Base-by-base conservation (phyloP, 768 basidiomycete species). In the Leccinum uliginosum region DNA sequence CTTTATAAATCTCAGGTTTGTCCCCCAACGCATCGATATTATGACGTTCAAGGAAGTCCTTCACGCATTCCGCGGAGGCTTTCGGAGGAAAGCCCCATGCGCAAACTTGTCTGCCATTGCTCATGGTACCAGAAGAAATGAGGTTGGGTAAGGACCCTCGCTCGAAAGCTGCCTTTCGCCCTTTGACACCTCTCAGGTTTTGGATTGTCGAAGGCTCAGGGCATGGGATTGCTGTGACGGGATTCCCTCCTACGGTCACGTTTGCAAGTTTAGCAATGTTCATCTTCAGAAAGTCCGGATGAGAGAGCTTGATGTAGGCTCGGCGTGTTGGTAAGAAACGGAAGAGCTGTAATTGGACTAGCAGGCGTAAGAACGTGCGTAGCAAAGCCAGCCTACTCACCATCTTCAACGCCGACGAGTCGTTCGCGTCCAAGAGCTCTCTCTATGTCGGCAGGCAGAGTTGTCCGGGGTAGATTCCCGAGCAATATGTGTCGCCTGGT, bases 21-120 rank as follows among this genome's bases (percentile, higher is more conserved):
- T 77, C 74, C 44, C 69, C 68, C 29, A 76, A 65, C 21, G 59
- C 68, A 17, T 75, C 75, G 14, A 87, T 60, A 49, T 78, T 71
- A 62, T 75, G 84, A 32, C 63, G 68, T n/a, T 69, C 70, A 43
- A 89, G 64, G 54, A 77, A 67, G 6, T 66, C 61, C 51, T 73
- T 71, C 15, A 89, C 59, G 3, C 64, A 68, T 0, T 67, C 65
- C 4, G 66, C 32, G 1, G 67, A 65, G 0, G 78, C 65, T 61
- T 68, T 83, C 3, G 79, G 80, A 0, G 87, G 85, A 38, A 90
- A 64, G 3, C 89, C 89, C 67, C 74, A 80, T 1, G 89, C 62
- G 6, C 83, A 76, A 23, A 90, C 88, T 51, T 75, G 76, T 59
- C 69, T 81, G 10, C 82, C 83, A 34, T 71, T 69, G 45, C 80